Percentiles rank a stretch among this genome's conserved stretches.
phyloP scores from a whole-genome alignment of 2,329 filamentous ascomycete species.

The Pseudomassariella vexata region DNA sequence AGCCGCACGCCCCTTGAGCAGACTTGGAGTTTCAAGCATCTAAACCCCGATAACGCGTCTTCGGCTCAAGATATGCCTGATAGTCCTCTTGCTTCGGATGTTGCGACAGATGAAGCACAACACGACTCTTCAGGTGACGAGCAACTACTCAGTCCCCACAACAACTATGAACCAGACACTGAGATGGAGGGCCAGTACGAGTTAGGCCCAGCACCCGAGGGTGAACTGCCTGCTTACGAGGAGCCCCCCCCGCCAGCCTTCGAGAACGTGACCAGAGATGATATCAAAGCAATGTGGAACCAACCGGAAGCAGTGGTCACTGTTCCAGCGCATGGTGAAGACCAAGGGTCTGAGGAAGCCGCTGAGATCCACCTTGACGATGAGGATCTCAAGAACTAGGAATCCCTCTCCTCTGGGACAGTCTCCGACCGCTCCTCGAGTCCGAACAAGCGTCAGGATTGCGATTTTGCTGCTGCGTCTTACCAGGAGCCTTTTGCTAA shows the following conservation, averaged over 20 bases:
- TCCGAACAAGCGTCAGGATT: too few species aligned
- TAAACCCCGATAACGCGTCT: conserved; percentile 23
- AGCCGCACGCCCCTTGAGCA: conserved; percentile 14
- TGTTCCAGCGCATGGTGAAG: conserved; percentile 29
- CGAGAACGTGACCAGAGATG: conserved; percentile 15
- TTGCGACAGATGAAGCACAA: conserved; percentile 30
- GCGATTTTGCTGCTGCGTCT: too few species aligned
- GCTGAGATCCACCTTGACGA: conserved; percentile 45
- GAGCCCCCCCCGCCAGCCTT: conserved; percentile 13
- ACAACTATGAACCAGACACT: conserved; percentile 12
- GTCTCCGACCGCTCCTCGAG: too few species aligned
- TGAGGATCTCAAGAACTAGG: conserved; percentile 24
- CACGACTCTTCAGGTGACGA: conserved; percentile 29
- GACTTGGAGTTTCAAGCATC: conserved; percentile 41
- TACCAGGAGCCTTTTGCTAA: too few species aligned
- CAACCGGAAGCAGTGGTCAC: conserved; percentile 31
- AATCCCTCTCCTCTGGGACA: too few species aligned
- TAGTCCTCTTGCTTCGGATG: conserved; percentile 19
- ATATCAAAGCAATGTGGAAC: conserved; percentile 28
- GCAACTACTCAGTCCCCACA: conserved; percentile 19
- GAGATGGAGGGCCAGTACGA: conserved; percentile 19
- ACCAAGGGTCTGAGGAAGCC: conserved; percentile 37
- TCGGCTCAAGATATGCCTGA: conserved; percentile 21
- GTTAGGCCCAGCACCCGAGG: conserved; percentile 14
- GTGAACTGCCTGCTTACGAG: conserved; percentile 13